Evolutionary conservation across 495 filamentous ascomycete species (phyloP), one percentile per base, ranked within the genome.

Genomic region (Penicillium steckii): DNA sequence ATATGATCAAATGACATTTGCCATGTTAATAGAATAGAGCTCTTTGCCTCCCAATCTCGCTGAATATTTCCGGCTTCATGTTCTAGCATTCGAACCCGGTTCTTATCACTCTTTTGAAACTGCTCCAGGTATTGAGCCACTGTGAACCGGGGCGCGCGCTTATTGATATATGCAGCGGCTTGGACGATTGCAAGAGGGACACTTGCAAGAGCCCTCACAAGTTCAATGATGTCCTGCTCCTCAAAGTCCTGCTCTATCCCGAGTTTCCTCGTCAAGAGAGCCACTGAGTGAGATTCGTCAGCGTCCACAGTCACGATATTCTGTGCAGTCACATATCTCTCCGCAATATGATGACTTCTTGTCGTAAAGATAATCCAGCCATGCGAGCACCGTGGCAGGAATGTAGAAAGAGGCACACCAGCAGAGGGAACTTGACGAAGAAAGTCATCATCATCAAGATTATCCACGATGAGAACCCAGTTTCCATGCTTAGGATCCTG

Each of bases 1-100:
- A 70, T 66, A 52, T 61, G 48, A 29, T 70, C 56, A 44, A 70
- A 70, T 1, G 67, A 70, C 32, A 70, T 68, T 52, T 70, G 52
- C 67, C 62, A 70, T 10, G 67, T 70, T 2, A 56, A 44, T 5
- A 66, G 33, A 21, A 70, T 56, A 3, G 65, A 61, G 50, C 62
- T 53, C 54, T 46, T 44, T 8, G 56, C 56, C 9, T 53, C 50
- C 41, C 37, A 46, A 29, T 69, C 64, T 42, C 66, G 46, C 23
- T 55, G 46, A 23, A 62, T 23, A 35, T 55, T 2, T 1, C 41
- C 22, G 19, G 18, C 38, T 22, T 46, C 46, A 3, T 46, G 9
- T 4, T 46, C 0, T 18, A 55, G 52, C 19, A 55, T 46, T 15
- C 26, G 33, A 2, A 15, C 24, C 0, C 26, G 38, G n/a, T 41